Evolutionary conservation across 768 basidiomycete species (phyloP).

Genomic region (Floccularia luteovirens): DNA sequence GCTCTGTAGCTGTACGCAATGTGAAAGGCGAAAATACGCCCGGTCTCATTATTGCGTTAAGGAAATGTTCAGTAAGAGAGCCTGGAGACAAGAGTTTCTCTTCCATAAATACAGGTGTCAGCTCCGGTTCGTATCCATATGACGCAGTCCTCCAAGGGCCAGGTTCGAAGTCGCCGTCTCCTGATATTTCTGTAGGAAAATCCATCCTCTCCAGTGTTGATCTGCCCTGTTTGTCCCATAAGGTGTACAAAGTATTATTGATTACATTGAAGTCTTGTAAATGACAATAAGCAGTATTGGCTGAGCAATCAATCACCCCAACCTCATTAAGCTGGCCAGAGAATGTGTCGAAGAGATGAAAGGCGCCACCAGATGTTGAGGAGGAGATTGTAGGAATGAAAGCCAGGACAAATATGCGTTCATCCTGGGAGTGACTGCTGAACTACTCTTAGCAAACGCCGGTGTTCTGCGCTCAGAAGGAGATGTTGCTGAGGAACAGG

Average conservation of each 20-base stretch:
- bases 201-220: conserved; percentile 56
- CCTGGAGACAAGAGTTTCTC: conserved; percentile 67
- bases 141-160: conserved; percentile 46
- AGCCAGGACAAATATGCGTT: conserved; percentile 54
- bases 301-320: conserved; percentile 52
- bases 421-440: conserved; percentile 34
- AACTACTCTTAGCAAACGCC: conserved; percentile 61
- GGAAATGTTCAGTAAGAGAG: conserved; percentile 72
- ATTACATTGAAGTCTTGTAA: conserved; percentile 71
- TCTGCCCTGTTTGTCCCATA: conserved; percentile 81
- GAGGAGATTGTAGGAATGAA: conserved; percentile 68
- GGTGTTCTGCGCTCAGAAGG: conserved; percentile 52
- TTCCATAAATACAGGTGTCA: conserved; percentile 84
- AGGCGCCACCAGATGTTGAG: conserved; percentile 68
- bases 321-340: conserved; percentile 54
- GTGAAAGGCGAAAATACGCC: conserved; percentile 83
- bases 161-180: conserved; percentile 18
- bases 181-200: conserved; percentile 31
- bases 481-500: conserved; percentile 28
- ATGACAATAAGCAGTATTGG: conserved; percentile 55
- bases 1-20: conserved; percentile 73
- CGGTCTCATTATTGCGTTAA: conserved; percentile 78
- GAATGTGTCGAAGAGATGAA: conserved; percentile 55
- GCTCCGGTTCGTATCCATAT: conserved; percentile 65
- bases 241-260: conserved; percentile 48